A percentile compares a stretch with the other conserved stretches of the same genome.
Evolutionary conservation across 1,284 basidiomycete genomes (phyloP).

Genomic region (Boletus semigastroideus): DNA sequence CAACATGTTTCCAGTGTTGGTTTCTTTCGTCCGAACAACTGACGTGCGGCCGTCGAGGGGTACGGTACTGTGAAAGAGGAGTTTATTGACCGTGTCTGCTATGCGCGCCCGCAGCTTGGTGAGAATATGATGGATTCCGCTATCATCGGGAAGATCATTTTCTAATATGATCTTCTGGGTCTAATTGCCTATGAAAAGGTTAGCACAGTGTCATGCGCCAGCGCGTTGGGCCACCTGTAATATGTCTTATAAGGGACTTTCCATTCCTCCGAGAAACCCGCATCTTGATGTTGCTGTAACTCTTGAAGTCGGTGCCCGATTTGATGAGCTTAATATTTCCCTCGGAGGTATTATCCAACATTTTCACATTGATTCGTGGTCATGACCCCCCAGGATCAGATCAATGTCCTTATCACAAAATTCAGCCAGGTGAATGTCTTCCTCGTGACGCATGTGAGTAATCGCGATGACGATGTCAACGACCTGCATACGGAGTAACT

Average conservation of each 20-base stretch:
- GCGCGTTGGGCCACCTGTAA: constrained; percentile 5
- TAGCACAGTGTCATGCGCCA: neutral
- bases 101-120: neutral
- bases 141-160: constrained; percentile 7
- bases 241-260: neutral
- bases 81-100: neutral
- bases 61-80: constrained; percentile 3
- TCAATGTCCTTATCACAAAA: constrained; percentile 4
- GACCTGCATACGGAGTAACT: constrained; percentile 3
- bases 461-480: constrained; percentile 13
- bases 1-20: constrained; percentile 8
- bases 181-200: constrained; percentile 1
- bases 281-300: constrained; percentile 8
- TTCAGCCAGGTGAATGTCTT: constrained; percentile 6
- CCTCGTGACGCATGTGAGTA: constrained; percentile 20
- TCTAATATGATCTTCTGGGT: constrained; percentile 8
- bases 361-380: constrained; percentile 5
- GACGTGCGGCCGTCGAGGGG: constrained; percentile 9
- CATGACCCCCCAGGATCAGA: constrained; percentile 13
- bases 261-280: neutral
- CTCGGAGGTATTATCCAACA: neutral
- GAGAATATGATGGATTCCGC: constrained; percentile 2
- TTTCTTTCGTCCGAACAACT: constrained; percentile 4
- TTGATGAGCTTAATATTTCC: constrained; percentile 10
- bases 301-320: constrained; percentile 9